These are phyloP conservation scores for Auriscalpium orientale DNA, from an alignment of 768 basidiomycete species.

Conservation along the genomic window DNA sequence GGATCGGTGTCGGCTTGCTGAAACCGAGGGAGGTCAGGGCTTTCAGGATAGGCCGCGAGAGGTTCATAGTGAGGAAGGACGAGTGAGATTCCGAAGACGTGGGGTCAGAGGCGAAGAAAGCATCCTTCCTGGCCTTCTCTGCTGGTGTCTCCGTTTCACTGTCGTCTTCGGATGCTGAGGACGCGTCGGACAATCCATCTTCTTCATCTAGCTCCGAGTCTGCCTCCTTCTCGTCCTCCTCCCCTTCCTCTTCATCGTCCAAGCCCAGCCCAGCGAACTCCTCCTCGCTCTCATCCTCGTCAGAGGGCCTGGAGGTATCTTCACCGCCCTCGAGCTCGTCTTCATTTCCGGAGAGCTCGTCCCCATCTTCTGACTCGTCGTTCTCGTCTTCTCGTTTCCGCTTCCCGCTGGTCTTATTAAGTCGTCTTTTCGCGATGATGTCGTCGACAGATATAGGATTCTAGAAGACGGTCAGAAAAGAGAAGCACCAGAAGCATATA, in stretches of 20 bases:
- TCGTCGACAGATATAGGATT: constrained; percentile 85
- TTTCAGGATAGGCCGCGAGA: constrained; percentile 90
- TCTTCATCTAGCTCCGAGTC: constrained; percentile 17
- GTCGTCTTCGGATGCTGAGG: constrained; percentile 53
- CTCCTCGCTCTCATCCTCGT: constrained; percentile 31
- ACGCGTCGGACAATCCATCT: constrained; percentile 16
- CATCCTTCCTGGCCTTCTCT: constrained; percentile 67
- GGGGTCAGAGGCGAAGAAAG: constrained; percentile 69
- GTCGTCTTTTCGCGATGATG: constrained; percentile 71
- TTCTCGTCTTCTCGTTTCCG: constrained; percentile 45
- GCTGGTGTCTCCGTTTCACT: constrained; percentile 54
- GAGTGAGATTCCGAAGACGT: constrained; percentile 45
- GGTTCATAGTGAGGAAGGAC: constrained; percentile 89
- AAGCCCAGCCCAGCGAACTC: constrained; percentile 23
- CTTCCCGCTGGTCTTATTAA: constrained; percentile 39
- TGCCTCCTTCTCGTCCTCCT: constrained; percentile 14
- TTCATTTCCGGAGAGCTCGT: constrained; percentile 32
- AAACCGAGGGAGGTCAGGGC: constrained; percentile 81
- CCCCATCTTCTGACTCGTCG: constrained; percentile 21
- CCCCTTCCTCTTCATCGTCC: constrained; percentile 21
- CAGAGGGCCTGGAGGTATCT: constrained; percentile 20
- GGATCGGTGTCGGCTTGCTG: constrained; percentile 87
- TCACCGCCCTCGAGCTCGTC: constrained; percentile 28
- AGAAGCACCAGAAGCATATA: neutral
- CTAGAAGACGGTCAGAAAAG: constrained; percentile 27